Percentiles rank a stretch among this genome's conserved stretches.
phyloP scores from a whole-genome alignment of 129 eudicot genomes.

The Tagetes erecta region DNA sequence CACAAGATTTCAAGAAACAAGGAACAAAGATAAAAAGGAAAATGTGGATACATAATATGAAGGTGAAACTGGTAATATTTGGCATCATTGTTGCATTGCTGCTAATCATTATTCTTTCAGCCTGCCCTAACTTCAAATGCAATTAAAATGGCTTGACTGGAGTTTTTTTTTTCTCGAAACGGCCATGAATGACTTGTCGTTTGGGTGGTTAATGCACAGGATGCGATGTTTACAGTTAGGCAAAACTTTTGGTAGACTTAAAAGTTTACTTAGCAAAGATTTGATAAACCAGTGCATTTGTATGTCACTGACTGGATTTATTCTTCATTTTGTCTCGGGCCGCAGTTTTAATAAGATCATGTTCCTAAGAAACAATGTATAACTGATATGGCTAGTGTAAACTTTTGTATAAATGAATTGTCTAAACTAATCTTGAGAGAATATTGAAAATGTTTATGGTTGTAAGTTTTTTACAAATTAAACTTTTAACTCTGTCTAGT shows the following conservation, averaged over 20 bases:
- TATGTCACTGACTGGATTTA: conserved; percentile 26
- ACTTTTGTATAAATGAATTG: too few species aligned
- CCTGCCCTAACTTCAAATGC: conserved; percentile 39
- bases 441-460: too few species aligned
- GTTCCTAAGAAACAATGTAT: not conserved
- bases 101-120: conserved; percentile 39
- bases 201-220: conserved; percentile 17
- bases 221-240: conserved; percentile 1
- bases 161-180: not conserved
- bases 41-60: conserved; percentile 61
- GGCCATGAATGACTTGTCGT: not conserved
- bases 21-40: conserved; percentile 47
- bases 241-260: conserved; percentile 17
- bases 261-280: conserved; percentile 22
- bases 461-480: too few species aligned
- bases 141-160: not conserved
- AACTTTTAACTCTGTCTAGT: too few species aligned
- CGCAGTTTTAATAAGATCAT: conserved; percentile 26
- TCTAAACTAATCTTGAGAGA: too few species aligned
- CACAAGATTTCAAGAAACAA: conserved; percentile 46
- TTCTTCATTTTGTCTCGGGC: conserved; percentile 14
- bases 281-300: conserved; percentile 36
- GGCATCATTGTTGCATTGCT: conserved; percentile 33
- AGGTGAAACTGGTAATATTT: conserved; percentile 47
- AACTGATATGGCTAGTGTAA: too few species aligned